Percentiles rank a stretch among this genome's conserved stretches.
phyloP scores from a whole-genome alignment of 805 yeast species.

The Lipomyces oligophaga region DNA sequence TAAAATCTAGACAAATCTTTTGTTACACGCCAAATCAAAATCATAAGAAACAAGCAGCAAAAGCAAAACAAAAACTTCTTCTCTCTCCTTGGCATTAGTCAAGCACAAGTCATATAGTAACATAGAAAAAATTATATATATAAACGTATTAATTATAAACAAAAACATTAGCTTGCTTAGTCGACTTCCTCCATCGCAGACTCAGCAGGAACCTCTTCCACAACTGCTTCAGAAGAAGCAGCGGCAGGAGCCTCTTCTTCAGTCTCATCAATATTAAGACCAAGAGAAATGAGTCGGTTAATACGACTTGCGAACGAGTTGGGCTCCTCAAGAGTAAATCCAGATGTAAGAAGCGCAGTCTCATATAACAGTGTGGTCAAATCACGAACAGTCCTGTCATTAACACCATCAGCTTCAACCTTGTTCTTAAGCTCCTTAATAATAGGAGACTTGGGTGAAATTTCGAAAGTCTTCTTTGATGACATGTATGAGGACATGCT shows the following conservation, averaged over 20 bases:
- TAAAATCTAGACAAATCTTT: too few relatives aligned
- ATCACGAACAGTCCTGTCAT: slow-evolving; percentile 97
- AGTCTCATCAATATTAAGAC: slow-evolving; percentile 95
- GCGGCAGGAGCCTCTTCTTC: slow-evolving; percentile 45
- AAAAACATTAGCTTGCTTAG: slow-evolving; percentile 43
- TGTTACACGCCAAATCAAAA: too few relatives aligned
- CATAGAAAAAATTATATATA: too few relatives aligned
- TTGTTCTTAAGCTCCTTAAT: slow-evolving; percentile 93
- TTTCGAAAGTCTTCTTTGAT: slow-evolving; percentile 98
- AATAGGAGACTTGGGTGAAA: slow-evolving; percentile 93
- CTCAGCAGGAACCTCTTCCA: slow-evolving; percentile 72
- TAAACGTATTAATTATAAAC: not conserved
- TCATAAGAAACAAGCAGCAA: too few relatives aligned
- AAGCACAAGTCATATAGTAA: too few relatives aligned
- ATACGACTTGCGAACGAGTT: slow-evolving; percentile 94
- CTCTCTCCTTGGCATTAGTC: too few relatives aligned
- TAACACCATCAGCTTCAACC: slow-evolving; percentile 96
- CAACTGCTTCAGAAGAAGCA: slow-evolving; percentile 49
- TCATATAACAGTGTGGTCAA: slow-evolving; percentile 93
- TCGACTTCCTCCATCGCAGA: slow-evolving; percentile 99
- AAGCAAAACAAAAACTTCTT: too few relatives aligned
- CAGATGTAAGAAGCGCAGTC: slow-evolving; percentile 97
- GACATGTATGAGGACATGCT: slow-evolving; percentile 99
- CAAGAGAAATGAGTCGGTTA: slow-evolving; percentile 95
- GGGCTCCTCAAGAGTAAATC: slow-evolving; percentile 99